Evolutionary conservation across 495 filamentous ascomycete genomes (phyloP).

Genomic region (Hypoxylon perforatum): DNA sequence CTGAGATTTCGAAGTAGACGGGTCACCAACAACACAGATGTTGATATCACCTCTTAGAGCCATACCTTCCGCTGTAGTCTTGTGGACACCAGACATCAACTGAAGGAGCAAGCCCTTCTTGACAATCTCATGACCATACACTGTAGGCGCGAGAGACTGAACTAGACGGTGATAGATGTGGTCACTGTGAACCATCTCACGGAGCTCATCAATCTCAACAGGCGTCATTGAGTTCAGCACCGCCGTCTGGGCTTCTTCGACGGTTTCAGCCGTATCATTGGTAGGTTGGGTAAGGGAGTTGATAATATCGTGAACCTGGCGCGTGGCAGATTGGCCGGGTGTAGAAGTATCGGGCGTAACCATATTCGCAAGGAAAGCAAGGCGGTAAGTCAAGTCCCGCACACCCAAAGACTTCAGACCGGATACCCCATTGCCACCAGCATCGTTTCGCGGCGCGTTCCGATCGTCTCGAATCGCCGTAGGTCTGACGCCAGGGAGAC

Average conservation of each 20-base stretch:
- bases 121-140: conserved; percentile 96
- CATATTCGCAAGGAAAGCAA: conserved; percentile 98
- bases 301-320: conserved; percentile 73
- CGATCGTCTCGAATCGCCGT: conserved; percentile 87
- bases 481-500: conserved; percentile 85
- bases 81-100: conserved; percentile 90
- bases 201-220: conserved; percentile 89
- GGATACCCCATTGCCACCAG: conserved; percentile 82
- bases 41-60: conserved; percentile 96
- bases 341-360: conserved; percentile 90
- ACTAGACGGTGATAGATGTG: conserved; percentile 95
- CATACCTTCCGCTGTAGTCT: conserved; percentile 91
- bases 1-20: conserved; percentile 97
- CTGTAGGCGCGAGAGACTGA: conserved; percentile 94
- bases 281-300: conserved; percentile 78
- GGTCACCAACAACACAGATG: conserved; percentile 98
- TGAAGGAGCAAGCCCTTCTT: conserved; percentile 97
- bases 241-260: conserved; percentile 88
- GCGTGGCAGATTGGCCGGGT: conserved; percentile 61
- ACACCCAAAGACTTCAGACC: conserved; percentile 94
- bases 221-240: conserved; percentile 84
- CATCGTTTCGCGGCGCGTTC: conserved; percentile 77
- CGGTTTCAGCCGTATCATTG: conserved; percentile 70
- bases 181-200: conserved; percentile 91
- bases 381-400: conserved; percentile 93